Evolutionary conservation across 768 basidiomycete genomes (phyloP).

Genomic region (Suillus paluster): DNA sequence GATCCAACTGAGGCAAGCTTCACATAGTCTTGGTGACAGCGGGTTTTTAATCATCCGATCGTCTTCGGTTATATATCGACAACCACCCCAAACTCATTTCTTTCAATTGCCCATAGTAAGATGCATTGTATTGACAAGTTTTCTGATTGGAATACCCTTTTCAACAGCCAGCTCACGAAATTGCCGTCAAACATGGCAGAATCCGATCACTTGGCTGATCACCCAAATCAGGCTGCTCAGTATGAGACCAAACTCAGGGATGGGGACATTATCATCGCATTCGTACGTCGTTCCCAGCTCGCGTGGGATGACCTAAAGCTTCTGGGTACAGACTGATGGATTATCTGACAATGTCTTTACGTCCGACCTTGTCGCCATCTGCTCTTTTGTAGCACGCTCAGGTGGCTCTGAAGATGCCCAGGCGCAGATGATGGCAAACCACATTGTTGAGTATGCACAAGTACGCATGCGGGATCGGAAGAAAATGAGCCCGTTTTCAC

Average conservation of each 20-base stretch:
- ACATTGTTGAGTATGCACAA: conserved; percentile 69
- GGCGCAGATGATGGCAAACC: conserved; percentile 74
- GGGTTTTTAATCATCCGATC: conserved; percentile 75
- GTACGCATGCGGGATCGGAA: conserved; percentile 70
- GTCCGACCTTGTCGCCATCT: conserved; percentile 71
- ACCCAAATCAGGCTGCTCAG: conserved; percentile 46
- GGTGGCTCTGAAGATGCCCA: conserved; percentile 61
- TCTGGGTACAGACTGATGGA: conserved; percentile 51
- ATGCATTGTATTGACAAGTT: background rate
- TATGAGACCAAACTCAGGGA: conserved; percentile 53
- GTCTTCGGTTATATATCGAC: conserved; percentile 60
- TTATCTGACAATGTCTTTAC: conserved; percentile 65
- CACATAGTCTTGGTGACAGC: conserved; percentile 73
- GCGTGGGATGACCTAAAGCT: background rate
- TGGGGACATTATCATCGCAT: conserved; percentile 56
- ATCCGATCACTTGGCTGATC: conserved; percentile 35
- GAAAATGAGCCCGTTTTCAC: conserved; percentile 76
- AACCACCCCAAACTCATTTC: conserved; percentile 37
- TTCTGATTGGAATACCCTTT: conserved; percentile 1
- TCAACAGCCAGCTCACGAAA: conserved; percentile 37
- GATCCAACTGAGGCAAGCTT: conserved; percentile 12
- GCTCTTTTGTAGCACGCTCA: conserved; percentile 62
- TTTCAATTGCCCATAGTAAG: conserved; percentile 40
- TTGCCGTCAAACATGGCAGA: conserved; percentile 32
- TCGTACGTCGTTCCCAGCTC: conserved; percentile 37